Percentiles rank a stretch among this genome's conserved stretches.
These are phyloP conservation scores for Pyrus bretschneideri DNA, from an alignment of 306 rosid species.

Conservation along the genomic window DNA sequence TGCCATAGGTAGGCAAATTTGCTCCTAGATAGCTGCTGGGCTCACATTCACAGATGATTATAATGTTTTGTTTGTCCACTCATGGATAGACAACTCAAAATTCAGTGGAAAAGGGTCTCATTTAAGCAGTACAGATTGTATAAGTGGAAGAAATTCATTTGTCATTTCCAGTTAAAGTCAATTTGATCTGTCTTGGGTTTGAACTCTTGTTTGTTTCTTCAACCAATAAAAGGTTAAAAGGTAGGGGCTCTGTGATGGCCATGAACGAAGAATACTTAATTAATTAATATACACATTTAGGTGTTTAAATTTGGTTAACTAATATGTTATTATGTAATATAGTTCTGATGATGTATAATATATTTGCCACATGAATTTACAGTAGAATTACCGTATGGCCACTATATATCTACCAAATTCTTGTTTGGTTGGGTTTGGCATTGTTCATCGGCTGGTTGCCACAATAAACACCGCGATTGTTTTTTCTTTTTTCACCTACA, in stretches of 20 bases:
- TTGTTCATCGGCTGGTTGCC: neutral
- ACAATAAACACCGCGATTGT: neutral
- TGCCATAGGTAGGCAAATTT: neutral
- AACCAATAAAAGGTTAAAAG: neutral
- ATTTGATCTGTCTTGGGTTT: neutral
- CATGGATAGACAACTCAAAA: constrained; percentile 2
- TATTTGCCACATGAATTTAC: neutral
- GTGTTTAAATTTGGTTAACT: constrained; percentile 7
- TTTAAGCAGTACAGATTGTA: neutral
- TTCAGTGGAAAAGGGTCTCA: constrained; percentile 1
- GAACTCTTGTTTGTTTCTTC: neutral
- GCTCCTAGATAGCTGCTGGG: neutral
- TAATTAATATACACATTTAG: neutral
- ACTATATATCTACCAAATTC: neutral
- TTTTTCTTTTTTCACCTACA: neutral
- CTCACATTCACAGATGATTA: neutral
- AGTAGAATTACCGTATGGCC: neutral
- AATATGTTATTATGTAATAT: constrained; percentile 2
- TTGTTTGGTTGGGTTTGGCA: neutral
- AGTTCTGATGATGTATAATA: neutral
- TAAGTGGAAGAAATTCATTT: constrained; percentile 9
- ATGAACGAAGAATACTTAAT: neutral
- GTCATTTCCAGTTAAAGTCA: constrained; percentile 5
- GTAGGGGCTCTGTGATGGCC: constrained; percentile 6
- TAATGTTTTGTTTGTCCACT: constrained; percentile 1